Conservation (phyloP, 495 filamentous ascomycete species). For the Xylaria nigripes region DNA sequence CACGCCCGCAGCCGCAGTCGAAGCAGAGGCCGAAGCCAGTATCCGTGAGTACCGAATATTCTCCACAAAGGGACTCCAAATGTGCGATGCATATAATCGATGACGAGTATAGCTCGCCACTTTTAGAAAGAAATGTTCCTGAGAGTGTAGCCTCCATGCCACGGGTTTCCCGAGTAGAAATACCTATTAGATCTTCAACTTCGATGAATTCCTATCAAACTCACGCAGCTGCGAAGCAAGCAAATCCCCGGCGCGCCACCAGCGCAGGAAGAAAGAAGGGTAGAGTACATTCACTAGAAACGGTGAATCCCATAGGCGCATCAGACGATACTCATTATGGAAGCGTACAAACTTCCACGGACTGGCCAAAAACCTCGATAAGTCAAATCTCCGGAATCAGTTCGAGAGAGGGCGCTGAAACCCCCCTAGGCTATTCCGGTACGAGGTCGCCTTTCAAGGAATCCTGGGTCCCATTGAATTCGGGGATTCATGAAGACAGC, state of each 20-base stretch:
- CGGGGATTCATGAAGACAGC: background rate
- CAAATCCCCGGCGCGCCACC: background rate
- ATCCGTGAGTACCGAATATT: background rate
- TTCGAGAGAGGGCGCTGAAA: background rate
- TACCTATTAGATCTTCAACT: background rate
- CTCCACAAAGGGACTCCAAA: background rate
- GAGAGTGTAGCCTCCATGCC: background rate
- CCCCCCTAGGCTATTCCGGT: background rate
- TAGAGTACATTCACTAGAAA: background rate
- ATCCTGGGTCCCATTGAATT: background rate
- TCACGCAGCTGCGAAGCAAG: background rate
- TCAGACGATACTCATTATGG: background rate
- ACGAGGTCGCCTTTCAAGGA: background rate
- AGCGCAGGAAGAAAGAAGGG: background rate
- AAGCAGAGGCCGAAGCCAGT: too few species aligned
- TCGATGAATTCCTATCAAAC: background rate
- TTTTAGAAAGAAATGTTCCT: background rate
- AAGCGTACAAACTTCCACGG: background rate
- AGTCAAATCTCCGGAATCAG: too few species aligned
- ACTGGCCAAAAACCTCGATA: background rate
- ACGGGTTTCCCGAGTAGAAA: background rate
- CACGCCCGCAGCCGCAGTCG: background rate
- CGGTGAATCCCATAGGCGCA: background rate
- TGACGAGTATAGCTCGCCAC: background rate
- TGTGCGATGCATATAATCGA: background rate